A percentile compares a stretch with the other conserved stretches of the same genome.
Conservation (phyloP, 495 filamentous ascomycete genomes). For the Pseudomonodictys pantanalensis region DNA sequence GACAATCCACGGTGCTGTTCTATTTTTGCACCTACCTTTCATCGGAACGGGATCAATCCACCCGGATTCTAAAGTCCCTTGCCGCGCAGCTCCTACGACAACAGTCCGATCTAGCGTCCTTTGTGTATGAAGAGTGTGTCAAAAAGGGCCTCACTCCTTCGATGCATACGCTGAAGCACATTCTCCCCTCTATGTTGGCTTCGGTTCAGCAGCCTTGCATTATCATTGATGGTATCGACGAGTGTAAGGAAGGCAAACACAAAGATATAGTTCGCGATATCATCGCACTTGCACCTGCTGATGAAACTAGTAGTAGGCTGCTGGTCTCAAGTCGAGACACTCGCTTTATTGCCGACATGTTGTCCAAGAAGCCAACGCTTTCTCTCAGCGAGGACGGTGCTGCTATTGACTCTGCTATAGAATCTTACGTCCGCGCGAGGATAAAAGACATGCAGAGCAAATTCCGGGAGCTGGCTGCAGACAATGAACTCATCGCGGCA, state of each 20-base stretch:
- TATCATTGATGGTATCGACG: neutral
- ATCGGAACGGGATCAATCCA: neutral
- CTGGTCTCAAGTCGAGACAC: too few species aligned
- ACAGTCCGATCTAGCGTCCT: neutral
- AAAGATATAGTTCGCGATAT: neutral
- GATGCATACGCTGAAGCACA: neutral
- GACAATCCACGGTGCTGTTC: constrained; percentile 4
- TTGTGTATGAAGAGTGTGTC: neutral
- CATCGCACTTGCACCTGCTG: neutral
- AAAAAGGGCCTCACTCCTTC: neutral
- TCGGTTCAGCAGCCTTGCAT: neutral
- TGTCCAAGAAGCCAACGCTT: too few species aligned
- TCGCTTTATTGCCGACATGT: too few species aligned
- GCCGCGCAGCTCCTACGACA: neutral
- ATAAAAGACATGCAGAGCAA: too few species aligned
- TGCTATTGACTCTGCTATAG: too few species aligned
- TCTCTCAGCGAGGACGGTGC: too few species aligned
- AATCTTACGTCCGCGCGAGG: too few species aligned
- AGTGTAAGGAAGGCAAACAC: neutral
- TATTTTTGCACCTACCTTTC: constrained; percentile 8
- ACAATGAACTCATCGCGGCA: too few species aligned
- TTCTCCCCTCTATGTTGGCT: neutral
- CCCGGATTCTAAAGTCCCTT: neutral
- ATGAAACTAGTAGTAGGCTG: too few species aligned
- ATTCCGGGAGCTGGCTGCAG: too few species aligned